Conservation (phyloP, 2,329 filamentous ascomycete species). For the Ceratocystis albifundus region DNA sequence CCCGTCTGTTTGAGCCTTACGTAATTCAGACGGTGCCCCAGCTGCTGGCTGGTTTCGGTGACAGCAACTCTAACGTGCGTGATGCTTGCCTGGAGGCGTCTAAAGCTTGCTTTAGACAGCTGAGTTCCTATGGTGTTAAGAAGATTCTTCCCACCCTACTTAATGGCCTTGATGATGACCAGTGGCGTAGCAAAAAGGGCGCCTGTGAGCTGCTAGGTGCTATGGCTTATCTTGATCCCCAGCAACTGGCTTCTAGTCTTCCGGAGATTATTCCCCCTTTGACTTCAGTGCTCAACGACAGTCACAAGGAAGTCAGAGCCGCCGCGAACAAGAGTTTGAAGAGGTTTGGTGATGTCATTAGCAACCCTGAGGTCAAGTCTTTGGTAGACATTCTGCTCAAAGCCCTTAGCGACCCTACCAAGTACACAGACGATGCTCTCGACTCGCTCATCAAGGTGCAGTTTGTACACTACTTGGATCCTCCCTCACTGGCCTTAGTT, state of each 20-base stretch:
- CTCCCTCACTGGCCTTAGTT: conserved; percentile 85
- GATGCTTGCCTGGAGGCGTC: conserved; percentile 86
- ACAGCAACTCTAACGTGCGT: conserved; percentile 76
- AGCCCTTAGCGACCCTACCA: conserved; percentile 92
- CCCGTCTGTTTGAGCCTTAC: conserved; percentile 87
- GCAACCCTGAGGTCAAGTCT: conserved; percentile 90
- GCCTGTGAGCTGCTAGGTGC: conserved; percentile 92
- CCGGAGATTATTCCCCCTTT: conserved; percentile 95
- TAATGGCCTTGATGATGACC: conserved; percentile 81
- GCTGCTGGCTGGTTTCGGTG: conserved; percentile 77
- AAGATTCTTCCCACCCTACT: conserved; percentile 84
- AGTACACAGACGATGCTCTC: conserved; percentile 88
- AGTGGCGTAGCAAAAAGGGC: conserved; percentile 98
- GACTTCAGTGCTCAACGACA: conserved; percentile 89
- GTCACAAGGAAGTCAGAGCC: conserved; percentile 87
- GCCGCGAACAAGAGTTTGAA: conserved; percentile 94
- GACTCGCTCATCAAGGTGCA: conserved; percentile 95
- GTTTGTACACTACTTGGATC: conserved; percentile 96
- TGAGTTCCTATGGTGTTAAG: conserved; percentile 94
- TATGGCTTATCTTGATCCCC: conserved; percentile 96
- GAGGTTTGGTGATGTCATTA: conserved; percentile 96
- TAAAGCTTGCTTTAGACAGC: conserved; percentile 82
- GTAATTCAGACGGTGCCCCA: conserved; percentile 92
- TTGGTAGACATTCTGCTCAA: conserved; percentile 86
- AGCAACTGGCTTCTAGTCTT: conserved; percentile 81